Evolutionary conservation across 257 asterid species (phyloP), one percentile per base, ranked within the genome.

Genomic region (Anisodus tanguticus): DNA sequence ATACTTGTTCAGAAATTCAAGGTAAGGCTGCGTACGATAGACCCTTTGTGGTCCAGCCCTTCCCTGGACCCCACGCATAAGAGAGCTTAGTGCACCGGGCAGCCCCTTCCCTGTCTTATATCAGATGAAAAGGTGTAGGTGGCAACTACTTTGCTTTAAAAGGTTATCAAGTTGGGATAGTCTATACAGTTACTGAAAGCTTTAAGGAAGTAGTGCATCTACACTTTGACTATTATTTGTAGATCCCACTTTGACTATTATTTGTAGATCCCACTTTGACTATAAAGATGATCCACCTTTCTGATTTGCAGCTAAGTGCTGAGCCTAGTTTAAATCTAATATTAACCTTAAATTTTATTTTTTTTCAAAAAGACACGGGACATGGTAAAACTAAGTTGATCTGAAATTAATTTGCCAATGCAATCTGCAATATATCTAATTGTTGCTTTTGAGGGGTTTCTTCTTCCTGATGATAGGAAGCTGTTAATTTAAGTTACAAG

Each of bases 391-490:
- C 45, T 49, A 49, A 12, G 62, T 74, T 19, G 62, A 74, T 74
- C 43, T 49, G 62, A 49, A 10, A 51, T 74, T 74, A 41, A 26
- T 49, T 74, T 74, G 37, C 58, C 79, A 43, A 71, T 71, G 58
- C 39, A n/a, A 47, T 72, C 80, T 72, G 39, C 41, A 47, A 10
- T 55, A 43, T 43, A 72, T 47, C 80, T 45, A 8, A 72, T 72
- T 72, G 80, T 72, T 70, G n/a, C 53, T 47, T 72, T 72, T 9
- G 80, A 47, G 58, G n/a, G 55, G 80, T 72, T 19, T 72, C 80
- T 72, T 59, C 59, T 72, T 49, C 80, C 59, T 19, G 5, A 45
- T 72, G 41, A 72, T 26, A n/a, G 41, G 80, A 72, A 19, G 16
- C 59, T 59, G 5, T 72, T 72, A 15, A 72, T 45, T 45, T 13